These are phyloP conservation scores for Curvularia hawaiiensis DNA, from an alignment of 2,329 filamentous ascomycete genomes.

Conservation along the genomic window DNA sequence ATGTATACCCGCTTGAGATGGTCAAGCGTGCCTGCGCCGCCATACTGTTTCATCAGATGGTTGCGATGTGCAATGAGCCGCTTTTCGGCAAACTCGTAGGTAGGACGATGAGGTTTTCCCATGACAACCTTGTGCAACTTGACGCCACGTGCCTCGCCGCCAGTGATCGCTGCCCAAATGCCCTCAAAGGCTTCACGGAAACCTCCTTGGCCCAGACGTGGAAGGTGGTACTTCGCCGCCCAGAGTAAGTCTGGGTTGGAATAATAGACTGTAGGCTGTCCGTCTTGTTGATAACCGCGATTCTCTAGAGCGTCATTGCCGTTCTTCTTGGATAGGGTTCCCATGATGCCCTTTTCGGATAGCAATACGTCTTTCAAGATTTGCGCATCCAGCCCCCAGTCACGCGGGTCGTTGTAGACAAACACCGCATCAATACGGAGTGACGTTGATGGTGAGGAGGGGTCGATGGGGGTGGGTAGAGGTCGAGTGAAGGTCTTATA, in stretches of 20 bases:
- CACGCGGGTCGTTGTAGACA: slow-evolving; percentile 93
- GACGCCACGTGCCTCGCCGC: slow-evolving; percentile 57
- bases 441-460: slow-evolving; percentile 54
- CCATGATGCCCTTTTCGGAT: slow-evolving; percentile 77
- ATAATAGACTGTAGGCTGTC: slow-evolving; percentile 82
- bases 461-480: slow-evolving; percentile 59
- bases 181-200: slow-evolving; percentile 84
- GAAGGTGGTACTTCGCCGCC: slow-evolving; percentile 83
- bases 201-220: slow-evolving; percentile 88
- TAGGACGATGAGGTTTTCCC: slow-evolving; percentile 79
- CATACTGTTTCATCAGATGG: slow-evolving; percentile 49
- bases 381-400: slow-evolving; percentile 92
- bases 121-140: slow-evolving; percentile 69
- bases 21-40: slow-evolving; percentile 28
- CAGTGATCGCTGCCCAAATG: slow-evolving; percentile 75
- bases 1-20: slow-evolving; percentile 83
- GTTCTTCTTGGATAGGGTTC: slow-evolving; percentile 78
- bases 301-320: slow-evolving; percentile 68
- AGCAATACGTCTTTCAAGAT: slow-evolving; percentile 83
- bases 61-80: slow-evolving; percentile 68
- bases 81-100: slow-evolving; percentile 84
- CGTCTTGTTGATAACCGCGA: slow-evolving; percentile 79
- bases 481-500: slow-evolving; percentile 64
- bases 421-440: slow-evolving; percentile 89
- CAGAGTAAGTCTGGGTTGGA: slow-evolving; percentile 90